Percentiles rank a stretch among this genome's conserved stretches.
phyloP scores from a whole-genome alignment of 176 grass and related monocot species.

The Tillandsia fasciculata region DNA sequence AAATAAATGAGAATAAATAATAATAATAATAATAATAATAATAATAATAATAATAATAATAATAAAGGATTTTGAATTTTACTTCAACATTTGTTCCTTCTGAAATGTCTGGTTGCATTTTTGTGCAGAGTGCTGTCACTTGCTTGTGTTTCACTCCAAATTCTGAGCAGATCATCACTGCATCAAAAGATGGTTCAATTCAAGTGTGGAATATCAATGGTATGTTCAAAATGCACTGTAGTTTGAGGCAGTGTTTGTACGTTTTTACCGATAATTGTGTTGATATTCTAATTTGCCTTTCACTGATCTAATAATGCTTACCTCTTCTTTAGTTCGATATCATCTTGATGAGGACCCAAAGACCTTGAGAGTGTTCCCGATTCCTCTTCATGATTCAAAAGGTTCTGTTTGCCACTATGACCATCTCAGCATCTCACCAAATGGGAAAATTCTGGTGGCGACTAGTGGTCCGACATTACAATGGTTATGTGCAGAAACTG shows the following conservation, averaged over 20 bases:
- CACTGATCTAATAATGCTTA: conserved; percentile 12
- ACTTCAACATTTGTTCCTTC: neutral
- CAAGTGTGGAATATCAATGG: conserved; percentile 93
- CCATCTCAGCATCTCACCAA: conserved; percentile 69
- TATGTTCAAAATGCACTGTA: conserved; percentile 21
- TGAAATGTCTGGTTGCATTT: conserved; percentile 2
- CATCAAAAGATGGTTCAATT: conserved; percentile 89
- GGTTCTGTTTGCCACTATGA: conserved; percentile 60
- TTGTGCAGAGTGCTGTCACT: conserved; percentile 73
- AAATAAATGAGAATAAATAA: too few species aligned
- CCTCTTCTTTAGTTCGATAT: conserved; percentile 61
- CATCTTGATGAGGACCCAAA: conserved; percentile 98
- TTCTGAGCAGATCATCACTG: conserved; percentile 81
- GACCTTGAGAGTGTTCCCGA: conserved; percentile 64
- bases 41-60: neutral
- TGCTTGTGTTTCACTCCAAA: conserved; percentile 69
- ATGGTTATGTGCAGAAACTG: conserved; percentile 74
- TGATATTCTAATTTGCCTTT: too few species aligned
- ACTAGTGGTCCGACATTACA: conserved; percentile 67
- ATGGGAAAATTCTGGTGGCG: conserved; percentile 63
- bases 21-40: too few species aligned
- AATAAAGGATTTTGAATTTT: neutral
- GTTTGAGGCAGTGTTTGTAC: too few species aligned
- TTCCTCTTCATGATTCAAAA: conserved; percentile 74
- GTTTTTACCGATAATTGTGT: too few species aligned